A percentile compares a stretch with the other conserved stretches of the same genome.
phyloP scores from a whole-genome alignment of 179 eudicot species.

The Heliamphora pulchella region DNA sequence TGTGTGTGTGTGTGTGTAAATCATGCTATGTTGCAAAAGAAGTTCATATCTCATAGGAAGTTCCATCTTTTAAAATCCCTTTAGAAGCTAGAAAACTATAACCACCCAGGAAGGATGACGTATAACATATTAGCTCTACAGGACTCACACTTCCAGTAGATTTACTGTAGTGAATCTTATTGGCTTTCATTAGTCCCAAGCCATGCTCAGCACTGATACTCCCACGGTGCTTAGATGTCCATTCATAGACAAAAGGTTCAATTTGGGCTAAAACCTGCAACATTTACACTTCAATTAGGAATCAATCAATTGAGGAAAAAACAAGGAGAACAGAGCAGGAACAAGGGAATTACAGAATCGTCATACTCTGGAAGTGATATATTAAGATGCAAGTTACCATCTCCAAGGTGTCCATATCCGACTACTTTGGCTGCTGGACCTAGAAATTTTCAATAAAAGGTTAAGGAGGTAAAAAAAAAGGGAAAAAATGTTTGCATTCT shows the following conservation, averaged over 20 bases:
- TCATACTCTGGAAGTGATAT: conserved; percentile 69
- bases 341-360: conserved; percentile 53
- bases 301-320: not conserved
- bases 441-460: conserved; percentile 21
- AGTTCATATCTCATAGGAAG: not conserved
- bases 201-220: conserved; percentile 99
- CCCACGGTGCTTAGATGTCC: conserved; percentile 90
- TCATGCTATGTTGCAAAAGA: not conserved
- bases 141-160: conserved; percentile 73
- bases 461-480: not conserved
- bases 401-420: conserved; percentile 96
- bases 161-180: conserved; percentile 89
- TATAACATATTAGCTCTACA: not conserved
- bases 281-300: conserved; percentile 10
- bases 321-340: conserved; percentile 15
- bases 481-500: not conserved
- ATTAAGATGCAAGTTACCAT: conserved; percentile 93
- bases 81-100: not conserved
- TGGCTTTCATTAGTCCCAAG: conserved; percentile 90
- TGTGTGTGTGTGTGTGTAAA: not conserved
- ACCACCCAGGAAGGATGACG: conserved; percentile 9
- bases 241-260: conserved; percentile 94
- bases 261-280: conserved; percentile 68
- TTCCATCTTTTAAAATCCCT: conserved; percentile 2
- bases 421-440: conserved; percentile 68